These are phyloP conservation scores for Toxoplasma gondii DNA, from an alignment of 169 alveolate genomes.

Conservation along the genomic window DNA sequence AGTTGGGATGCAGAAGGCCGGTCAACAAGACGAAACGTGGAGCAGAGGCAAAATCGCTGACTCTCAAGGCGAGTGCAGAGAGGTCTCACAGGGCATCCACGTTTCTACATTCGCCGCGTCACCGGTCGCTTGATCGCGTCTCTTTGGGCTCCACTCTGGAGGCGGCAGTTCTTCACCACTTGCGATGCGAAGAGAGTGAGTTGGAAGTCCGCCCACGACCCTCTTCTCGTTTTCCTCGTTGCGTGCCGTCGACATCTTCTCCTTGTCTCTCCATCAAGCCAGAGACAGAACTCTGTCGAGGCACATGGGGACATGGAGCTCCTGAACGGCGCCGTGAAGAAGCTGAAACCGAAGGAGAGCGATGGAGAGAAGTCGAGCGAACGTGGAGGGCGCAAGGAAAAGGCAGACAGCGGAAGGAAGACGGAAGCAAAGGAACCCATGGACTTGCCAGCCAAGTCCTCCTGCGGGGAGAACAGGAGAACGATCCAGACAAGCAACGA, in stretches of 20 bases:
- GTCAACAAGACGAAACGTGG: background rate
- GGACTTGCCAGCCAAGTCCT: background rate
- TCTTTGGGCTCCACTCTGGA: background rate
- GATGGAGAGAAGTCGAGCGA: background rate
- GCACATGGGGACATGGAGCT: background rate
- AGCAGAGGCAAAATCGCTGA: background rate
- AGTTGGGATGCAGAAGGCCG: background rate
- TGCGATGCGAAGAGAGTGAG: background rate
- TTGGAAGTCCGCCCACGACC: background rate
- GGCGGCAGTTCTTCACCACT: background rate
- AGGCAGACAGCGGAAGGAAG: background rate
- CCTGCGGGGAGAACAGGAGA: background rate
- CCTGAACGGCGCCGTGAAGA: too few relatives aligned
- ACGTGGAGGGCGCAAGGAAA: background rate
- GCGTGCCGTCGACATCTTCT: background rate
- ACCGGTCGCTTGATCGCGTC: background rate
- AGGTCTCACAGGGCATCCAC: background rate
- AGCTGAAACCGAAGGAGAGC: background rate
- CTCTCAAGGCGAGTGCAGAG: background rate
- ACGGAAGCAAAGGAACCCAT: background rate
- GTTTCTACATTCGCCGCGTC: background rate
- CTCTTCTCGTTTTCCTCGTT: background rate
- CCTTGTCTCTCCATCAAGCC: background rate
- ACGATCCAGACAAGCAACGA: background rate
- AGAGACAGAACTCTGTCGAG: background rate